Evolutionary conservation across 495 filamentous ascomycete species (phyloP).

Genomic region (Darksidea phi): DNA sequence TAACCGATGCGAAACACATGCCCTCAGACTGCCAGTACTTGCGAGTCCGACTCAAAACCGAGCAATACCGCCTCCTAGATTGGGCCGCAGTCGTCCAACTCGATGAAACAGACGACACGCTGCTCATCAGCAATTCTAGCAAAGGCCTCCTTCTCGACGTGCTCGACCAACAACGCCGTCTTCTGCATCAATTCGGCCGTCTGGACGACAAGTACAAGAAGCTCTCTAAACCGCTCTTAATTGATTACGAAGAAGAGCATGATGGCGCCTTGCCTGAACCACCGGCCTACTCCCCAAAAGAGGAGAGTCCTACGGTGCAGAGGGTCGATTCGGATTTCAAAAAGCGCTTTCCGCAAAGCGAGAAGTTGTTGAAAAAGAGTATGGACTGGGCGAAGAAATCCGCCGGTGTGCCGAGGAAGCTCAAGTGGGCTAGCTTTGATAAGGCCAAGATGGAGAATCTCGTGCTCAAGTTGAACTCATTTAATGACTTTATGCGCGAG

Average conservation of each 20-base stretch:
- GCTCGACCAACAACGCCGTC: constrained; percentile 35
- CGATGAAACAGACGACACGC: constrained; percentile 31
- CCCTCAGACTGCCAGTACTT: constrained; percentile 38
- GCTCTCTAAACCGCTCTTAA: constrained; percentile 31
- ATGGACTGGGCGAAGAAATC: constrained; percentile 30
- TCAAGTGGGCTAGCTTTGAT: constrained; percentile 37
- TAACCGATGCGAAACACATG: constrained; percentile 38
- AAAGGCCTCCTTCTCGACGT: constrained; percentile 36
- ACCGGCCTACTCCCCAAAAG: constrained; percentile 26
- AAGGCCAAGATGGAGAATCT: constrained; percentile 34
- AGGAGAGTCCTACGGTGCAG: constrained; percentile 15
- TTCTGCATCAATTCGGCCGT: constrained; percentile 35
- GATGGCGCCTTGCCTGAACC: constrained; percentile 20
- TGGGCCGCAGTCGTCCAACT: constrained; percentile 38
- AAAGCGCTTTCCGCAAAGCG: constrained; percentile 33
- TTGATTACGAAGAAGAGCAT: constrained; percentile 19
- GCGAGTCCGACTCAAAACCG: constrained; percentile 36
- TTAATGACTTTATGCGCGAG: constrained; percentile 41
- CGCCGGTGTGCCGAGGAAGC: constrained; percentile 18
- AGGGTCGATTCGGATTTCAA: constrained; percentile 31
- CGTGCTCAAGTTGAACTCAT: constrained; percentile 30
- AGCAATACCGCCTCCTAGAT: constrained; percentile 39
- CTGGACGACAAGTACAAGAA: constrained; percentile 37
- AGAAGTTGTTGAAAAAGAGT: constrained; percentile 32
- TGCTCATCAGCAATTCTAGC: constrained; percentile 38